Base-by-base conservation (phyloP, 331 rosid genomes). In the Ulmus americana region DNA sequence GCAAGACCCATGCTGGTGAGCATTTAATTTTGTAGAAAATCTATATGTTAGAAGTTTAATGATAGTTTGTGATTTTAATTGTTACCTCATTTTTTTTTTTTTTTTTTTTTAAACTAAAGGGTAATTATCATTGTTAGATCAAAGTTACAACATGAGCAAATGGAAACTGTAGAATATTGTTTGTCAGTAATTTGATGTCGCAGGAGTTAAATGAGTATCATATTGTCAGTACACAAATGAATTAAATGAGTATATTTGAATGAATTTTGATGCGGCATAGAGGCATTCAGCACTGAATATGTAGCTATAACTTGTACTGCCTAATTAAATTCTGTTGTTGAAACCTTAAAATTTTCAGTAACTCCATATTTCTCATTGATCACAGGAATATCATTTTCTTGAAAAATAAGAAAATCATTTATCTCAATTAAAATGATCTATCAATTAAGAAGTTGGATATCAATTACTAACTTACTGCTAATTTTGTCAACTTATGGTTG, bases 1-100 rank as follows among this genome's bases (percentile, higher is more conserved):
- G 84, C 95, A 79, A 85, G 82, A 72, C 61, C 95, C 62, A 58
- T 74, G 67, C 83, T 90, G 90, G 99, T 94, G 73, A 83, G 97
- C 70, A 71, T 63, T 78, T 73, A 74, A 65, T 73, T 40, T 60
- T 47, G 22, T 71, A 43, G 61, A 70, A 59, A 72, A 45, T 39
- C 52, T 64, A 48, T 66, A 67, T 55, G 63, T 74, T 20, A 60
- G 50, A 39, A 55, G 40, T 65, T 70, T 62, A 20, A 59, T 58
- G 65, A 41, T 62, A 57, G 41, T 65, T 71, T 64, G 16, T 43
- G 68, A 22, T 51, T 49, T 63, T 67, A 55, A 22, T 45, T 45
- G 47, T 41, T 53, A 12, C 40, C 42, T 14, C 3, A 42, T 67
- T 38, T 45, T 28, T 64, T 18, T 18, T 0, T 18, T 18, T 18